Base-by-base conservation (phyloP, 108 stramenopile genomes). In the Pseudonitzschia pungens region DNA sequence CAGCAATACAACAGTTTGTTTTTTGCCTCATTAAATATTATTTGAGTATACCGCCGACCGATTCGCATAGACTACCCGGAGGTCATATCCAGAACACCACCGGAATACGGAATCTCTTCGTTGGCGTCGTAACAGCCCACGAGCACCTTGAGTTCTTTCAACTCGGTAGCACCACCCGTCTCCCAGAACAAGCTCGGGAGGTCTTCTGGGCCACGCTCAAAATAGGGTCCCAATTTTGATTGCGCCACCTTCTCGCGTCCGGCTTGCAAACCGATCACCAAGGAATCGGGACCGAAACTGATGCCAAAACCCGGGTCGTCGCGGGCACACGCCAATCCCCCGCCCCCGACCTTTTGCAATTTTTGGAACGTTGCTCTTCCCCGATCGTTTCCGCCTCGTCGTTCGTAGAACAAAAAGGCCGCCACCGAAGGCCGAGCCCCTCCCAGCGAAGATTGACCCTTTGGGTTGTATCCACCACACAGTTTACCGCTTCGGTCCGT, bases 381-480 rank as follows among this genome's bases (percentile, higher is more conserved):
- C 42, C n/a, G 20, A 21, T 31, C 15, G 0, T 16, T 55, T 0
- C 29, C 75, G 29, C 40, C 15, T 14, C 29, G 22, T 21, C 56
- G 4, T 48, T 77, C 42, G 72, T 89, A 87, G 68, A 87, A 90
- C 16, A 87, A 43, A 72, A 90, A 90, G 31, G 85, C 74, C 1
- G 89, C 85, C 20, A 87, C 77, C 41, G 77, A 78, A 1, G 85
- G 82, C 48, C 89, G 50, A 6, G 78, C 76, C 21, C 87, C 85
- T 28, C 89, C 89, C 51, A 83, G 68, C 21, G 80, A 79, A 12
- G 87, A 81, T 81, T 85, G 86, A 22, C 89, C 89, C 14, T 82
- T 81, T 18, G 89, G 89, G 76, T 90, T 90, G 79, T 90, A 87
- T 33, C 89, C 89, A 20, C 89, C 89, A 24, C 78, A 74, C 63